Evolutionary conservation across 1,139 yeast species (phyloP).

Genomic region (Diutina neorugosa): DNA sequence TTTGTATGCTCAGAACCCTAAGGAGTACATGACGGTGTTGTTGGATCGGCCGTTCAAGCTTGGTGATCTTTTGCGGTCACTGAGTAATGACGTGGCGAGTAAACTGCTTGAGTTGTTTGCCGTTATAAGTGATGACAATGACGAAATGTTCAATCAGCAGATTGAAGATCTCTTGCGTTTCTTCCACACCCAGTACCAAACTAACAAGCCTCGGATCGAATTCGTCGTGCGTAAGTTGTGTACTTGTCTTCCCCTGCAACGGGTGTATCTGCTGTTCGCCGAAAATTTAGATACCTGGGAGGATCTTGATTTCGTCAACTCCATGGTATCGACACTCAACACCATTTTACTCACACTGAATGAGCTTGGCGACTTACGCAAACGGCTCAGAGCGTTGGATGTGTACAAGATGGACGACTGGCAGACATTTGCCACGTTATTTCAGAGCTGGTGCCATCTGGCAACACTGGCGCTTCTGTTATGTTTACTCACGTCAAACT

Average conservation of each 20-base stretch:
- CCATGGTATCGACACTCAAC: conserved; percentile 79
- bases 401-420: conserved; percentile 47
- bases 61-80: background rate
- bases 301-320: conserved; percentile 62
- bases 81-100: conserved; percentile 52
- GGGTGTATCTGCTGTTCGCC: conserved; percentile 73
- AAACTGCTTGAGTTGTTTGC: conserved; percentile 69
- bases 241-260: conserved; percentile 67
- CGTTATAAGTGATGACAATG: conserved; percentile 71
- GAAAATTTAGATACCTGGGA: conserved; percentile 50
- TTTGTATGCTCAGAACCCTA: conserved; percentile 65
- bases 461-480: conserved; percentile 81
- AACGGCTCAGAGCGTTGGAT: conserved; percentile 42
- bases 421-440: conserved; percentile 61
- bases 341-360: conserved; percentile 83
- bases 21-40: conserved; percentile 38
- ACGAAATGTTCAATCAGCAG: conserved; percentile 65
- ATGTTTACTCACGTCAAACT: conserved; percentile 79
- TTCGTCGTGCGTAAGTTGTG: conserved; percentile 79
- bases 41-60: background rate
- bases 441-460: conserved; percentile 88
- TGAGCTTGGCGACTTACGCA: conserved; percentile 61
- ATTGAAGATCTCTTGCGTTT: conserved; percentile 59
- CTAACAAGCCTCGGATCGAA: conserved; percentile 37
- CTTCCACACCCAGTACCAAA: conserved; percentile 37